Evolutionary conservation across 2,329 filamentous ascomycete genomes (phyloP), one percentile per base, ranked within the genome.

Genomic region (Dactylellina drechsleri): DNA sequence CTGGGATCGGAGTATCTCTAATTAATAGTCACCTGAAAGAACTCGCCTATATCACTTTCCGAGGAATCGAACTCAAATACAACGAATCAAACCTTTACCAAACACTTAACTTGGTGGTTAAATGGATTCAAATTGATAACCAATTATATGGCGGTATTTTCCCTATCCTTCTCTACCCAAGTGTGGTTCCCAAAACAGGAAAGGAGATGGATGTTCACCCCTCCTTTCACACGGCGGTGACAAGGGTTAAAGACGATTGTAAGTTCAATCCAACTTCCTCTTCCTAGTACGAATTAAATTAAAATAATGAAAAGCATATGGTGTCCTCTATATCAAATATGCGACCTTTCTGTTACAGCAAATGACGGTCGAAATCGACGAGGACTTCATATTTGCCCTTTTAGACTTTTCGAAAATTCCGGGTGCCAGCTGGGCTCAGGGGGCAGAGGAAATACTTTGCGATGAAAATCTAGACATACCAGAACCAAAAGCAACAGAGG

Each of bases 71-170:
- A 79, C 83, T 99, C 77, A 93, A 93, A 76, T 97, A 95, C 82
- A 92, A 89, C 66, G 95, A 99, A 80, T 98, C 95, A n/a, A 87
- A 89, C 16, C 85, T 97, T 15, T 97, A 97, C 80, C 95, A 99
- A 82, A 98, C 93, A 0, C 83, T 97, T 76, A 94, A 92, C 56
- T 85, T 95, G 59, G 92, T 92, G 0, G 90, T 98, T 81, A 98
- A 99, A 82, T 99, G 96, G 96, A 95, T 99, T 28, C 95, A 99
- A 82, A 92, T 99, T 79, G 95, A 99, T 83, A 99, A 99, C 79
- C 95, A 99, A 82, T 87, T 99, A 13, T 99, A 99, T 80, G 96
- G 96, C 28, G 95, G 96, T 26, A 93, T 99, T 78, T 99, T 99
- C 85, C 95, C 95, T 0, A 96, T 99, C 83, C 89, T 99, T 31